Base-by-base conservation (phyloP, 495 filamentous ascomycete genomes). In the Trichocladium antarcticum region DNA sequence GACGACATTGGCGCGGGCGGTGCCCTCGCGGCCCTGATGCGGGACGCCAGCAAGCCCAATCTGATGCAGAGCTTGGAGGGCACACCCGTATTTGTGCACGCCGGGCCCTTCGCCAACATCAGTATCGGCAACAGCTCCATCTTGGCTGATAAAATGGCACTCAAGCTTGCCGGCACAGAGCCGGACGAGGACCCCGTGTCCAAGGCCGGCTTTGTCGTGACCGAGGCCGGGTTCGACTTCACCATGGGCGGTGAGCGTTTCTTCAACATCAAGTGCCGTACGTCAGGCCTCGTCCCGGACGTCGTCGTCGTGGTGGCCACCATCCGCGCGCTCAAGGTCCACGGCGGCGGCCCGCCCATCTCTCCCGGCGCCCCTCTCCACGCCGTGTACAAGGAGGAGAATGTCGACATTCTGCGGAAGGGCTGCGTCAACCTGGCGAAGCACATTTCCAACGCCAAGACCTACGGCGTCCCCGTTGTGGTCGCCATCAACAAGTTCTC, bases 201-300 rank as follows among this genome's bases (percentile, higher is more conserved):
- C 57, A 94, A 93, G 73, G 78, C 84, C 12, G 92, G 92, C 7
- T 96, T 92, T 49, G 89, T 95, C n/a, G 82, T 98, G 42, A 98
- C 92, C 9, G 92, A 98, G 67, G 90, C 92, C 38, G 92, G 92
- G 8, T 98, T 98, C 66, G 92, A 98, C 66, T 98, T 98, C 70
- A 96, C 92, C 42, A 98, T 98, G 92, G 92, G 92, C 50, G 92
- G 92, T 44, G 92, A 98, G 75, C 84, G 92, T 24, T 98, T 98
- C 76, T 96, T 98, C 81, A 96, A 98, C 70, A 97, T 98, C 71
- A 98, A 98, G 76, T 97, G 92, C 72, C 83, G 92, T 38, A 87
- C 87, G 27, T 95, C 88, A 14, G 92, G 92, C 16, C 76, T 98
- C 34, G 81, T 85, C 1, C 92, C 92, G 7, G 92, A 98, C 60